Evolutionary conservation across 371 early-diverging fungal genomes (phyloP).

Genomic region (Basidiobolus heterosporus): DNA sequence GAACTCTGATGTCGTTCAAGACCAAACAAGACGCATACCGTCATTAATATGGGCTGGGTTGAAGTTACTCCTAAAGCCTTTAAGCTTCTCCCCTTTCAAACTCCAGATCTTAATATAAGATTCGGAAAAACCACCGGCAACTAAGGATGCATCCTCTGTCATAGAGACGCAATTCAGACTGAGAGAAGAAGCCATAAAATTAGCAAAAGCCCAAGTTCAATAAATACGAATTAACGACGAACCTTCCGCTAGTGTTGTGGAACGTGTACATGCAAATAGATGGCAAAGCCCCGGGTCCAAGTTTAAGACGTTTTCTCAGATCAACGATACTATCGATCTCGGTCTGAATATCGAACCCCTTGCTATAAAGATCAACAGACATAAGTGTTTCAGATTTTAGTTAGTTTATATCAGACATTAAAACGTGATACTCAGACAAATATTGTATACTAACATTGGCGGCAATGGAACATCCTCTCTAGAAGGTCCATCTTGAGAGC

Average conservation of each 20-base stretch:
- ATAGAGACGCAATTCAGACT: slow-evolving; percentile 59
- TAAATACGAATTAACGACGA: slow-evolving; percentile 3
- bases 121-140: slow-evolving; percentile 80
- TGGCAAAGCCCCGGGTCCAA: slow-evolving; percentile 66
- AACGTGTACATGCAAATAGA: slow-evolving; percentile 95
- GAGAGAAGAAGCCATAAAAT: slow-evolving; percentile 1
- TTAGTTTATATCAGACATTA: no score
- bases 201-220: background rate
- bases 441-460: slow-evolving; percentile 51
- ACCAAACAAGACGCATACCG: no score
- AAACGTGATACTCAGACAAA: no score
- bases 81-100: slow-evolving; percentile 47
- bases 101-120: slow-evolving; percentile 81
- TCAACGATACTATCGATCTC: slow-evolving; percentile 71
- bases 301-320: slow-evolving; percentile 55
- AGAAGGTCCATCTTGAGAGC: slow-evolving; percentile 22
- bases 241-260: slow-evolving; percentile 84
- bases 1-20: background rate
- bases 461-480: slow-evolving; percentile 47
- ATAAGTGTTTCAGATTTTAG: background rate
- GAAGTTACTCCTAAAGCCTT: slow-evolving; percentile 32
- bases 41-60: slow-evolving; percentile 32
- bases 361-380: slow-evolving; percentile 17
- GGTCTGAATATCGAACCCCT: slow-evolving; percentile 49
- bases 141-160: slow-evolving; percentile 54